A percentile compares a stretch with the other conserved stretches of the same genome.
Conservation (phyloP, 371 early-diverging fungal genomes). For the Cokeromyces recurvatus region DNA sequence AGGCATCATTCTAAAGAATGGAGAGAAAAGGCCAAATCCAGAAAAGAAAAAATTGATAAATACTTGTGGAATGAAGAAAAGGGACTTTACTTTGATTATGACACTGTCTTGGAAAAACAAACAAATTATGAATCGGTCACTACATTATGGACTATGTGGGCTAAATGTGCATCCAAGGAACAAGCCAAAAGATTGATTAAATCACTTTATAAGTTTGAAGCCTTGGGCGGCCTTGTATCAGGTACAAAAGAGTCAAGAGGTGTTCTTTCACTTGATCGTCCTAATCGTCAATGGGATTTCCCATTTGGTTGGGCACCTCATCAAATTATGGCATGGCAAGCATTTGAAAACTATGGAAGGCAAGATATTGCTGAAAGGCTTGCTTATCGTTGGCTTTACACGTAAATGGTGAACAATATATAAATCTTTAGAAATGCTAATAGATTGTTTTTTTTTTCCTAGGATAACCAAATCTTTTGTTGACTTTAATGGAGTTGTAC, state of each 20-base stretch:
- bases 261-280: slow-evolving; percentile 62
- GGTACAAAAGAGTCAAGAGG: slow-evolving; percentile 83
- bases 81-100: slow-evolving; percentile 83
- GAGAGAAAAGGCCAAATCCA: slow-evolving; percentile 42
- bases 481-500: slow-evolving; percentile 96
- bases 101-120: slow-evolving; percentile 49
- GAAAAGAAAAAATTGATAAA: slow-evolving; percentile 52
- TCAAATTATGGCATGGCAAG: slow-evolving; percentile 92
- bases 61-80: slow-evolving; percentile 77
- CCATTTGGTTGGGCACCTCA: slow-evolving; percentile 96
- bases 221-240: slow-evolving; percentile 75
- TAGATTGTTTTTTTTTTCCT: neutral
- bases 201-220: slow-evolving; percentile 65
- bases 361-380: slow-evolving; percentile 64
- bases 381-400: slow-evolving; percentile 91
- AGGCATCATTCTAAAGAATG: slow-evolving; percentile 29
- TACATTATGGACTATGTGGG: slow-evolving; percentile 77
- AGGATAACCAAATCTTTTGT: slow-evolving; percentile 90
- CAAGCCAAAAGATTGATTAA: slow-evolving; percentile 55
- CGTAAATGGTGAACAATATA: slow-evolving; percentile 32
- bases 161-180: slow-evolving; percentile 56
- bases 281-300: slow-evolving; percentile 93
- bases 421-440: too few species aligned
- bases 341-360: slow-evolving; percentile 75
- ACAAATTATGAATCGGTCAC: slow-evolving; percentile 73